phyloP scores from a whole-genome alignment of 768 basidiomycete species.

The Galerina marginata region DNA sequence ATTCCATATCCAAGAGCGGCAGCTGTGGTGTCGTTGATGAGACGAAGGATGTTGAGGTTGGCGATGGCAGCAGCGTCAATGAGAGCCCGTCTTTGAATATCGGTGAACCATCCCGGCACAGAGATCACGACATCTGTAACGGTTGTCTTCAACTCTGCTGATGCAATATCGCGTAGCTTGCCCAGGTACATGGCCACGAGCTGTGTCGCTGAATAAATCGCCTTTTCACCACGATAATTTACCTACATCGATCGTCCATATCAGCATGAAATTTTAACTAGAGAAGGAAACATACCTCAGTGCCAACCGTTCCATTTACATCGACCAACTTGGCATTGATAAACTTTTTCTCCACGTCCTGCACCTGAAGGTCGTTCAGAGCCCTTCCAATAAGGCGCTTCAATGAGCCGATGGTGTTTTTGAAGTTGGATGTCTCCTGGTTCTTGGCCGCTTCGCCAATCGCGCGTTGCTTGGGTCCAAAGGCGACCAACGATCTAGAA shows the following conservation, averaged over 20 bases:
- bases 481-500: slow-evolving; percentile 88
- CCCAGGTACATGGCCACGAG: slow-evolving; percentile 90
- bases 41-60: slow-evolving; percentile 86
- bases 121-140: slow-evolving; percentile 95
- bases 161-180: slow-evolving; percentile 87
- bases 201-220: slow-evolving; percentile 86
- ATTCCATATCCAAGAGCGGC: slow-evolving; percentile 97
- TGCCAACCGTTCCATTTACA: slow-evolving; percentile 80
- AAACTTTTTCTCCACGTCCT: slow-evolving; percentile 87
- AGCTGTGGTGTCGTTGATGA: slow-evolving; percentile 98
- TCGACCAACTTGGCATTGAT: slow-evolving; percentile 89
- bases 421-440: slow-evolving; percentile 97
- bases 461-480: slow-evolving; percentile 87
- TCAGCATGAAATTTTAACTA: background rate
- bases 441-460: slow-evolving; percentile 98
- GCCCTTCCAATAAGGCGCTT: slow-evolving; percentile 91
- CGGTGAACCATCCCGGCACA: slow-evolving; percentile 97
- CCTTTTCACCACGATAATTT: slow-evolving; percentile 82
- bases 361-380: slow-evolving; percentile 79
- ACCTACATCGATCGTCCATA: slow-evolving; percentile 57
- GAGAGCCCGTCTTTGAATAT: slow-evolving; percentile 88
- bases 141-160: slow-evolving; percentile 81
- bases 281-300: slow-evolving; percentile 64
- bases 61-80: slow-evolving; percentile 91
- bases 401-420: slow-evolving; percentile 92